Percentiles rank a stretch among this genome's conserved stretches.
Conservation (phyloP, 305 asterid genomes). For the Vinca major region DNA sequence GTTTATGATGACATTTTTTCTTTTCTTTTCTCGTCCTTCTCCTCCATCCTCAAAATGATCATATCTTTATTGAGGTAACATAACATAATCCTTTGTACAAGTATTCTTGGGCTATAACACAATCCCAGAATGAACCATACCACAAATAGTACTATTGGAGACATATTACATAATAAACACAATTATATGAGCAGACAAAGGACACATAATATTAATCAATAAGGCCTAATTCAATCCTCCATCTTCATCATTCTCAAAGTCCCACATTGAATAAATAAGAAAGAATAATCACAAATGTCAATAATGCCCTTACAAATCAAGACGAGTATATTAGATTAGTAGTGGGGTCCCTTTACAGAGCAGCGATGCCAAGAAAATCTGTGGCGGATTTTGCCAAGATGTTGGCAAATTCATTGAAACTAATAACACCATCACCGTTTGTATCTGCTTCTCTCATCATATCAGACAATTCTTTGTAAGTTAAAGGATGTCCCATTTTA, state of each 20-base stretch:
- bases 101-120: too few species aligned
- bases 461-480: slow-evolving; percentile 62
- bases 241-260: too few species aligned
- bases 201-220: neutral
- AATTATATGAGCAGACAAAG: neutral
- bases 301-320: too few species aligned
- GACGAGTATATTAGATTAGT: too few species aligned
- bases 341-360: too few species aligned
- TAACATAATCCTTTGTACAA: neutral
- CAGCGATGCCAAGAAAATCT: slow-evolving; percentile 49
- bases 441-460: slow-evolving; percentile 83
- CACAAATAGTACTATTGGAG: neutral
- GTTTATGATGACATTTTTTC: too few species aligned
- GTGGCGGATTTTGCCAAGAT: slow-evolving; percentile 73
- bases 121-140: neutral
- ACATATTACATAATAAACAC: neutral
- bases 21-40: too few species aligned
- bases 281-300: too few species aligned
- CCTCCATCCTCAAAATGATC: neutral
- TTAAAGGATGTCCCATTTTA: slow-evolving; percentile 80
- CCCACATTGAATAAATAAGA: too few species aligned
- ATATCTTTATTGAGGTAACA: neutral
- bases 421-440: slow-evolving; percentile 87
- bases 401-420: slow-evolving; percentile 64
- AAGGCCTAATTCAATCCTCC: neutral